phyloP scores from a whole-genome alignment of 2,329 filamentous ascomycete species.

The Cercospora brassicicola region DNA sequence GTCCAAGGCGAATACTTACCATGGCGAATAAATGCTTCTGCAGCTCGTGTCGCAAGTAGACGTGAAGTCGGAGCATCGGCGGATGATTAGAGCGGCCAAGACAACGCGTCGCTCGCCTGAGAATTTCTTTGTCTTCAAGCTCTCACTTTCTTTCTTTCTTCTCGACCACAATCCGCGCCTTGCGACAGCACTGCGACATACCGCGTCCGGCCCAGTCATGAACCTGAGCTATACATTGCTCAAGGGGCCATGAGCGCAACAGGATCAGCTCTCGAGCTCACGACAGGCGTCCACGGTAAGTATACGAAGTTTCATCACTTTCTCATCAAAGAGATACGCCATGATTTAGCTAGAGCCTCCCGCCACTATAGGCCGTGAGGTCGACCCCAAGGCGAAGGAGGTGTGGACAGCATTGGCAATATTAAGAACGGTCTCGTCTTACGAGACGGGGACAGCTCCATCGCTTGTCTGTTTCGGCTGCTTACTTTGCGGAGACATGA shows the following conservation, averaged over 20 bases:
- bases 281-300: not conserved
- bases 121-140: conserved; percentile 2
- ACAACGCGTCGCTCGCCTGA: not conserved
- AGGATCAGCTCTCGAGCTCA: not conserved
- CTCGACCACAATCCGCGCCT: not conserved
- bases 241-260: not conserved
- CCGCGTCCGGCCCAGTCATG: not conserved
- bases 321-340: conserved; percentile 4
- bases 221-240: not conserved
- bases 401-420: conserved; percentile 39
- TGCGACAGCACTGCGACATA: not conserved
- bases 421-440: conserved; percentile 24
- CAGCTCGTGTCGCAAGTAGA: not conserved
- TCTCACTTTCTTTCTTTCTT: not conserved
- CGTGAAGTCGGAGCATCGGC: conserved; percentile 1
- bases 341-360: conserved; percentile 37
- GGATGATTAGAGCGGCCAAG: not conserved
- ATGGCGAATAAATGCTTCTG: not conserved
- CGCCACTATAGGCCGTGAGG: conserved; percentile 20
- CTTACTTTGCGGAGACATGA: conserved; percentile 22
- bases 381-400: conserved; percentile 25
- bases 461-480: conserved; percentile 26
- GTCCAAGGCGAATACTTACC: not conserved
- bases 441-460: conserved; percentile 22
- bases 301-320: not conserved